Percentiles rank a stretch among this genome's conserved stretches.
Evolutionary conservation across 345 rosid species (phyloP).

Genomic region (Populus euphratica): DNA sequence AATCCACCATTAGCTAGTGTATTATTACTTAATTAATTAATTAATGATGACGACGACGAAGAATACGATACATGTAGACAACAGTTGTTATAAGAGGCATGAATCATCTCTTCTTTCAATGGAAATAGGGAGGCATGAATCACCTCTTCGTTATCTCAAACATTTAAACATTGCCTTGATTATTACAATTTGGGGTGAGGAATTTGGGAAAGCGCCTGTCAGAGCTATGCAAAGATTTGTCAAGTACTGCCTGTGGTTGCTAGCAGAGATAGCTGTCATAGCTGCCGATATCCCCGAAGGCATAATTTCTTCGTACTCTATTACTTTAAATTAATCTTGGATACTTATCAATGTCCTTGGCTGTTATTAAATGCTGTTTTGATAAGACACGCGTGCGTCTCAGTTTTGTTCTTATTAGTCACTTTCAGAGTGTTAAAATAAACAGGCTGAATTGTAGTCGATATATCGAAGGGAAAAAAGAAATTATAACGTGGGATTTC

Average conservation of each 20-base stretch:
- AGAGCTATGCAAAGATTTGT: conserved; percentile 50
- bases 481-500: too few species aligned
- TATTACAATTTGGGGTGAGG: background rate
- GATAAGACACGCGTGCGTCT: background rate
- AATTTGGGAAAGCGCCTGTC: conserved; percentile 56
- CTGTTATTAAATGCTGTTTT: background rate
- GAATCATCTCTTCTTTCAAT: background rate
- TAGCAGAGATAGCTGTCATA: conserved; percentile 60
- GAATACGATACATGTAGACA: too few species aligned
- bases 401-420: background rate
- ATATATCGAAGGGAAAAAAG: too few species aligned
- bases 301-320: background rate
- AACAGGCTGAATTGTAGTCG: background rate
- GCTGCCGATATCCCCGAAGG: conserved; percentile 86
- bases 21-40: too few species aligned
- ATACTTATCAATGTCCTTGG: background rate
- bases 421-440: background rate
- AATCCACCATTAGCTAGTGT: too few species aligned
- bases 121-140: background rate
- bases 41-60: too few species aligned
- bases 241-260: conserved; percentile 57
- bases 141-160: background rate
- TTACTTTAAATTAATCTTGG: background rate
- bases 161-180: background rate
- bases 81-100: background rate